Base-by-base conservation (phyloP, 768 basidiomycete genomes). In the Cytidiella melzeri region DNA sequence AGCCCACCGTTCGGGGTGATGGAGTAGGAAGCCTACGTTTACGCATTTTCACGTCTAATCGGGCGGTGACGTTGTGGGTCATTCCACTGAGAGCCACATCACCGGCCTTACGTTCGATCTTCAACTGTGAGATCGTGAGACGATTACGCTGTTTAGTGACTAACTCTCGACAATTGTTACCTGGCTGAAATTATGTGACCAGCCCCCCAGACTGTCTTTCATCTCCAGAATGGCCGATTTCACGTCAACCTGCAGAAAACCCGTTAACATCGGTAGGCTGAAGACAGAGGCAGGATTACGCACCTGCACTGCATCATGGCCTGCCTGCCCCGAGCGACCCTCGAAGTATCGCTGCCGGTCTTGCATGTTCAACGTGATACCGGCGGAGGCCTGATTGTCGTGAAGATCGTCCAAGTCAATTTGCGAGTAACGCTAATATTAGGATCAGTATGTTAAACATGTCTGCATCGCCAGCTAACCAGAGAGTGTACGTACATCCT, bases 391-490 rank as follows among this genome's bases (percentile, higher is more conserved):
- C 48, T 85, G 79, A 1, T 78, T 73, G 41, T 84, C 85, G 56
- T 83, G 83, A 23, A 98, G 72, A 61, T 98, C 95, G 46, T 90
- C 86, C 2, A 94, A 71, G 50, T 92, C 88, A 46, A 98, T 84
- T 61, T 89, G 80, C 20, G 68, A 61, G 41, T 75, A 74, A 24
- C 66, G 70, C 57, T 57, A 47, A n/a, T 41, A 26, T 20, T 10
- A 36, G 27, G 12, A 27, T 28, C 5, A 44, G 21, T 18, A 19
- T 34, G 30, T 26, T 26, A 30, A 21, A 45, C 20, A 30, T n/a
- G n/a, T n/a, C n/a, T n/a, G n/a, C n/a, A n/a, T n/a, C n/a, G n/a
- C n/a, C n/a, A n/a, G n/a, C n/a, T n/a, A n/a, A n/a, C n/a, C n/a
- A n/a, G n/a, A n/a, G n/a, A n/a, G n/a, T n/a, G n/a, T n/a, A 50